Percentiles rank a stretch among this genome's conserved stretches.
phyloP scores from a whole-genome alignment of 345 rosid species.

The Aurinia saxatilis region DNA sequence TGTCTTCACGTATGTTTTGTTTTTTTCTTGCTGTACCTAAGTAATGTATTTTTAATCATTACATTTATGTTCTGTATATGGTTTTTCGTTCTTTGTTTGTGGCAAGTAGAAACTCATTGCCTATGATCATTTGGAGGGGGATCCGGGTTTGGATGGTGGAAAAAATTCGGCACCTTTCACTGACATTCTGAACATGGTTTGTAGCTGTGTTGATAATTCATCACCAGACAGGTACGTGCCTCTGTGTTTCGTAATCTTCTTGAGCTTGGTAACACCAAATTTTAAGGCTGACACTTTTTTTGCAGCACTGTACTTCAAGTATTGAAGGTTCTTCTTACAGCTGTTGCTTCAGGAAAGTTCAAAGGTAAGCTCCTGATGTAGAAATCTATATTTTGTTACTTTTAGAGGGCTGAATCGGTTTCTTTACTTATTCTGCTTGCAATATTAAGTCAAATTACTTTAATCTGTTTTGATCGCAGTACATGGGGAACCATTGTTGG shows the following conservation, averaged over 20 bases:
- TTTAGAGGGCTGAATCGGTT: not conserved
- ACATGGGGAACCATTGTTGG: slow-evolving; percentile 94
- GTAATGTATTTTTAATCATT: slow-evolving; percentile 1
- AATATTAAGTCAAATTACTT: not conserved
- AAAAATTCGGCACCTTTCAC: slow-evolving; percentile 75
- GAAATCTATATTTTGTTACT: slow-evolving; percentile 14
- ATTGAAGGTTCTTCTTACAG: slow-evolving; percentile 93
- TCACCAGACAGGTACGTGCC: slow-evolving; percentile 78
- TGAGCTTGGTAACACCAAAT: slow-evolving; percentile 20
- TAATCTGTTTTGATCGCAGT: slow-evolving; percentile 43
- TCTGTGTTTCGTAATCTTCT: slow-evolving; percentile 7
- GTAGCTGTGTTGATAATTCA: slow-evolving; percentile 87
- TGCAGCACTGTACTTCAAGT: slow-evolving; percentile 94
- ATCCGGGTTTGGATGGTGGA: slow-evolving; percentile 93
- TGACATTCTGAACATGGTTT: slow-evolving; percentile 81
- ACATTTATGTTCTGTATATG: slow-evolving; percentile 8
- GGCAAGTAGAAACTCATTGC: slow-evolving; percentile 80
- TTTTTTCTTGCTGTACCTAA: not conserved
- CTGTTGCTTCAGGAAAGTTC: slow-evolving; percentile 89
- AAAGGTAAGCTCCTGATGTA: slow-evolving; percentile 50
- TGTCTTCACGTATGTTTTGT: slow-evolving; percentile 79
- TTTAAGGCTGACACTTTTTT: slow-evolving; percentile 19
- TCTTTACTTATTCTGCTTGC: not conserved
- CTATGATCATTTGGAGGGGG: slow-evolving; percentile 93
- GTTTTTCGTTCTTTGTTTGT: slow-evolving; percentile 17